Conservation (phyloP, 1,139 yeast species). For the Suhomyces anneliseae region DNA sequence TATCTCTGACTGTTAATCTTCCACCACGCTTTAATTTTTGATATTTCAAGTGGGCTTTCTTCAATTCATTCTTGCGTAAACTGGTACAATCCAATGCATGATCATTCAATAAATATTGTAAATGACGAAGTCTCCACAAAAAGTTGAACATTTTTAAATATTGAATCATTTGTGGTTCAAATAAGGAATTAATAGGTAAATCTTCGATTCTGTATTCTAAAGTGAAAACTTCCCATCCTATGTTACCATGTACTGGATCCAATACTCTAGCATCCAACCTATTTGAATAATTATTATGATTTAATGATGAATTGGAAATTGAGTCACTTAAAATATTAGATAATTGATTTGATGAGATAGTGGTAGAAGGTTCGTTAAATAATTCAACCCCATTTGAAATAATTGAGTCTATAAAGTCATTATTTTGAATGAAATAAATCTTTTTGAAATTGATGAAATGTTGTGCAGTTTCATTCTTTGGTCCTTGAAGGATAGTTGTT, state of each 20-base stretch:
- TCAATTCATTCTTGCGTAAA: conserved; percentile 38
- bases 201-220: conserved; percentile 71
- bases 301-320: conserved; percentile 61
- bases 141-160: conserved; percentile 84
- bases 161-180: conserved; percentile 44
- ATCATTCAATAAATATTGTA: conserved; percentile 50
- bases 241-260: conserved; percentile 61
- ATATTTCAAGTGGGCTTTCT: conserved; percentile 18
- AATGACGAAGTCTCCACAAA: conserved; percentile 74
- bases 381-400: conserved; percentile 55
- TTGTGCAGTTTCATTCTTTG: conserved; percentile 47
- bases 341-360: conserved; percentile 64
- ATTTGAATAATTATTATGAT: conserved; percentile 32
- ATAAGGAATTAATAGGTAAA: conserved; percentile 46
- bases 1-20: conserved; percentile 20
- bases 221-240: conserved; percentile 92
- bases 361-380: conserved; percentile 61
- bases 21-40: conserved; percentile 12
- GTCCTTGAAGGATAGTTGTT: conserved; percentile 47
- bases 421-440: conserved; percentile 68
- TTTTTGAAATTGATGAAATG: conserved; percentile 65
- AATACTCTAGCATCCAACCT: conserved; percentile 81
- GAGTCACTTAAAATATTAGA: conserved; percentile 68
- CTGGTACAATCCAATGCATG: conserved; percentile 36
- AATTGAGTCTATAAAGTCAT: conserved; percentile 73